Evolutionary conservation across 2,329 filamentous ascomycete species (phyloP), one percentile per base, ranked within the genome.

Genomic region (Immersiporthe knoxdaviesiana): DNA sequence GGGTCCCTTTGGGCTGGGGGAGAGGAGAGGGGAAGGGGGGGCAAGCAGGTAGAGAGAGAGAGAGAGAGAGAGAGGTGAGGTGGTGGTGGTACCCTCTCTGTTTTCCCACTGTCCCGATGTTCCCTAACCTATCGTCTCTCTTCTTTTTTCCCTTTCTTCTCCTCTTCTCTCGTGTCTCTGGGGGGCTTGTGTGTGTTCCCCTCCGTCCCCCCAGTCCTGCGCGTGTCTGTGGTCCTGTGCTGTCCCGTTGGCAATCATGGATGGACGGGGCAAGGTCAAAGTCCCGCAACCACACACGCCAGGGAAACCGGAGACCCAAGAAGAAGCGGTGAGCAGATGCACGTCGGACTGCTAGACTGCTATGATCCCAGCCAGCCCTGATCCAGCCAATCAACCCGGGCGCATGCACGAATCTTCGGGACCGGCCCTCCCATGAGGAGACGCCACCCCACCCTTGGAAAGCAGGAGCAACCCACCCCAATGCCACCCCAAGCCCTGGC

Each of bases 301-400:
- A 47, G 44, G 44, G 44, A 47, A 47, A n/a, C 44, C 65, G 66
- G 50, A 50, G 39, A 56, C 52, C 18, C 52, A 68, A 64, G 58
- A 67, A 62, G 58, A 67, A 67, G 76, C 76, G 76, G 76, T 77
- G 76, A 77, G 75, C 70, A 64, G 24, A 67, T 67, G 65, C 65
- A 67, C 21, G 65, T 62, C 65, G 65, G 58, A 67, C 58, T 50
- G 65, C 65, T 47, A 61, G 58, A 67, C 58, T 50, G 65, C 65
- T 47, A 61, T 62, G 56, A 67, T 71, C 74, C 74, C 75, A 76
- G 75, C 74, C 75, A 73, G 72, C 69, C 71, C 71, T 64, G 70
- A n/a, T 44, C 47, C 63, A 63, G 59, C 75, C 75, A 76, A 76
- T 76, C 70, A 75, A 61, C 61, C 65, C 69, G 66, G 54, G 64